Conservation (phyloP, 768 basidiomycete species). For the Boletus rufocinnamomeus region DNA sequence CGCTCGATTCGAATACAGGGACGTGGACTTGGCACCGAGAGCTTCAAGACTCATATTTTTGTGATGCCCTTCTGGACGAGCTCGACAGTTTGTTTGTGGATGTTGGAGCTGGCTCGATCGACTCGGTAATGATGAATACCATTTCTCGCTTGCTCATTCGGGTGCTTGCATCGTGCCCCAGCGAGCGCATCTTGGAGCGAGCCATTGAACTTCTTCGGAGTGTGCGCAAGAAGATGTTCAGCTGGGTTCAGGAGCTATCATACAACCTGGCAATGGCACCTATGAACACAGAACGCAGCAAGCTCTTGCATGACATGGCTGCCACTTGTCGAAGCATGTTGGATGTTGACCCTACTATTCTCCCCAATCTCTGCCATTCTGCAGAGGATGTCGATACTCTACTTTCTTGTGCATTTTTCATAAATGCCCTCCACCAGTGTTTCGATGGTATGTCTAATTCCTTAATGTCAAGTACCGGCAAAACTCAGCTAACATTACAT, state of each 20-base stretch:
- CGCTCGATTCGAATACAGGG: conserved; percentile 24
- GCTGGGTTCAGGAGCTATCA: background rate
- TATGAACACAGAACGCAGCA: background rate
- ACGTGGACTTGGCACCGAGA: background rate
- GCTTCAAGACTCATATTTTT: background rate
- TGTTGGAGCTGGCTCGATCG: conserved; percentile 18
- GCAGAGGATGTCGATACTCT: conserved; percentile 17
- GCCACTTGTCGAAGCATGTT: background rate
- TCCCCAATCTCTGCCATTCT: conserved; percentile 7
- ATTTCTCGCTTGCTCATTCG: conserved; percentile 21
- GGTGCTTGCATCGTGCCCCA: background rate
- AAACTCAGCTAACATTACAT: too few relatives aligned
- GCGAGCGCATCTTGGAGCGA: background rate
- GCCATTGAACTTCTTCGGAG: background rate
- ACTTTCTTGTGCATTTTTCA: conserved; percentile 28
- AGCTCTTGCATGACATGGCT: background rate
- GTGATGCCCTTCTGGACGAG: background rate
- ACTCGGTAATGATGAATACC: conserved; percentile 30
- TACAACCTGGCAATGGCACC: background rate
- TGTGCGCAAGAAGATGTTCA: background rate
- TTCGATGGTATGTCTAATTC: background rate
- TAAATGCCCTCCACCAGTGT: conserved; percentile 19
- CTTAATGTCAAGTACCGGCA: background rate
- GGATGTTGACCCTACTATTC: background rate
- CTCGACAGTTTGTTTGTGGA: background rate